Percentiles rank a stretch among this genome's conserved stretches.
phyloP scores from a whole-genome alignment of 1,284 basidiomycete species.

The Thecaphora thlaspeos region DNA sequence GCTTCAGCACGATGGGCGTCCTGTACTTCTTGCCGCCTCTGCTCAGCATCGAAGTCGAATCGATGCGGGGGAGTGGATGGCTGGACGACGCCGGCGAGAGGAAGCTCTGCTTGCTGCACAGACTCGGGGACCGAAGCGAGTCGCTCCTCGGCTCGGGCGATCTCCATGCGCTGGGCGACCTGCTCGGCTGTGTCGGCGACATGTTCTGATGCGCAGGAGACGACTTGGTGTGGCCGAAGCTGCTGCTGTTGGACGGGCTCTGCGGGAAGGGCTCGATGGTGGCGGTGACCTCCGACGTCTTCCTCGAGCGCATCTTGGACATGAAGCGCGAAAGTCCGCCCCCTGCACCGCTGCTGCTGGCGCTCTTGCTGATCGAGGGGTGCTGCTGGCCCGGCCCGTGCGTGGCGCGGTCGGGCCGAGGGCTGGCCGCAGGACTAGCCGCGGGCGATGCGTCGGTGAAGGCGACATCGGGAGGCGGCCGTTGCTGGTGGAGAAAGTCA shows the following conservation, averaged over 20 bases:
- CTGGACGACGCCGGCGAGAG: conserved; percentile 2
- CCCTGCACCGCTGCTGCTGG: conserved; percentile 7
- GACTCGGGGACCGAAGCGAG: conserved; percentile 16
- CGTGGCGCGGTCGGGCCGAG: too few relatives aligned
- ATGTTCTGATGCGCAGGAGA: background rate
- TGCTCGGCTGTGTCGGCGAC: conserved; percentile 12
- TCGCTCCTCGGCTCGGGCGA: conserved; percentile 4
- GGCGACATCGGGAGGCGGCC: too few relatives aligned
- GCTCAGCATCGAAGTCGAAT: conserved; percentile 15
- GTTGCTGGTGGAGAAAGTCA: too few relatives aligned
- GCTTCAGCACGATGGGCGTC: conserved; percentile 31
- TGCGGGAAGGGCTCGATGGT: conserved; percentile 35
- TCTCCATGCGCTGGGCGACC: conserved; percentile 7
- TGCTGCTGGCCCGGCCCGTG: too few relatives aligned
- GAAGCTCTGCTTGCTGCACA: too few relatives aligned
- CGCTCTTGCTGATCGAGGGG: too few relatives aligned
- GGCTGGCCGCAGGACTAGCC: too few relatives aligned
- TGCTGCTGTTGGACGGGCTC: background rate
- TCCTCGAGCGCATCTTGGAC: conserved; percentile 29
- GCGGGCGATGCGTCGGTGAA: too few relatives aligned
- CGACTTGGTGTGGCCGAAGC: background rate
- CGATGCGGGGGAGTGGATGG: conserved; percentile 19
- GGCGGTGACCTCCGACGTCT: conserved; percentile 14
- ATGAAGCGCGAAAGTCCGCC: conserved; percentile 33
- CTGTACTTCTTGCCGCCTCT: conserved; percentile 10